Percentiles rank a stretch among this genome's conserved stretches.
These are phyloP conservation scores for Termitomyces eurrhizus DNA, from an alignment of 768 basidiomycete species.

Conservation along the genomic window DNA sequence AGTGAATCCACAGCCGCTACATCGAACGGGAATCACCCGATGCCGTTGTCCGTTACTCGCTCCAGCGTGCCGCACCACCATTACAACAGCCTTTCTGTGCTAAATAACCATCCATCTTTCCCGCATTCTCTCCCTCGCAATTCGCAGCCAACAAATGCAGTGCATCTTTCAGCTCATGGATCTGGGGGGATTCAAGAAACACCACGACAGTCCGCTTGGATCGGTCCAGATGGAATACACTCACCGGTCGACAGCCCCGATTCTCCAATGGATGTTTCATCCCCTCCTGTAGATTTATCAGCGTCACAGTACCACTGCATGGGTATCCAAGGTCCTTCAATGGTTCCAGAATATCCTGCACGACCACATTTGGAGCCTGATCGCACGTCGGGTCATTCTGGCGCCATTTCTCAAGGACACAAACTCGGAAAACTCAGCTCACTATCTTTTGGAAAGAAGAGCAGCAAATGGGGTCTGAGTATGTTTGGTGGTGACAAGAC, in stretches of 20 bases:
- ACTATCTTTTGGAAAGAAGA: slow-evolving; percentile 68
- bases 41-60: slow-evolving; percentile 29
- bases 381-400: slow-evolving; percentile 34
- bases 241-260: slow-evolving; percentile 35
- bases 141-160: slow-evolving; percentile 19
- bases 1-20: slow-evolving; percentile 30
- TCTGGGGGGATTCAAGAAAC: slow-evolving; percentile 23
- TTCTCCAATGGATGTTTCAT: slow-evolving; percentile 60
- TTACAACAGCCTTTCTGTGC: slow-evolving; percentile 12
- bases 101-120: slow-evolving; percentile 13
- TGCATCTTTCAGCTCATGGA: slow-evolving; percentile 23
- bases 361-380: slow-evolving; percentile 39
- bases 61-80: slow-evolving; percentile 27
- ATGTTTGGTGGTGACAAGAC: slow-evolving; percentile 78
- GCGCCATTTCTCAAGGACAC: slow-evolving; percentile 38
- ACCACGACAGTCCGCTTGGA: slow-evolving; percentile 21
- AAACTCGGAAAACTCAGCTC: slow-evolving; percentile 56
- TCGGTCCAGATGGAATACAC: slow-evolving; percentile 12
- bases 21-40: slow-evolving; percentile 32
- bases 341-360: slow-evolving; percentile 47
- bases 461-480: slow-evolving; percentile 57
- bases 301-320: slow-evolving; percentile 45
- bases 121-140: slow-evolving; percentile 33
- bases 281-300: slow-evolving; percentile 43
- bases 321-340: slow-evolving; percentile 49